Base-by-base conservation (phyloP, 495 filamentous ascomycete species). In the Aspergillus heteromorphus region DNA sequence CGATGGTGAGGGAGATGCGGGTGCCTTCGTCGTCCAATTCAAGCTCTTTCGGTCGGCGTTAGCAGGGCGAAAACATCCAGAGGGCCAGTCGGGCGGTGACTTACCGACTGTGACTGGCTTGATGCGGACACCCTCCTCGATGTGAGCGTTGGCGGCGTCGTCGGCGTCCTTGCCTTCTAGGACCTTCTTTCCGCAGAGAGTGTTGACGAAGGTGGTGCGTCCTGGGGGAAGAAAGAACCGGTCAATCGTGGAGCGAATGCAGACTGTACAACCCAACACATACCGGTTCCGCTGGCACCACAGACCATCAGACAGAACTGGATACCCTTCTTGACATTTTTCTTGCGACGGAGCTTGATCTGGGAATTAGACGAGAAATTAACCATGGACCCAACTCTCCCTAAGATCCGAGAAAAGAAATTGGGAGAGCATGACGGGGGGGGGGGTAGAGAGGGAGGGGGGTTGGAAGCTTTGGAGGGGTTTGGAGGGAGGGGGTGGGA, bases 251-350 rank as follows among this genome's bases (percentile, higher is more conserved):
- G 40, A 23, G 6, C 13, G 51, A 51, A 51, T 27, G 31, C n/a
- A 36, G 19, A 47, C 10, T 48, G 51, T 19, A 41, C 20, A 41
- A 38, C 40, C 48, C 41, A 47, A 42, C 54, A 77, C 83, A 63
- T 83, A 97, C 92, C 92, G 72, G 93, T 97, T 72, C 93, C 93
- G 62, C 92, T 96, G 67, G 93, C 92, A 76, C 93, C 93, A 71
- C 95, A 97, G 62, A 98, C 93, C 93, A 98, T 98, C 86, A 98
- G 70, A 77, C 92, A 97, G 80, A 98, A 98, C 81, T 97, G 95
- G 67, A 98, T 97, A 61, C 93, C 93, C 87, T 97, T 98, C 87
- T 98, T 98, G 76, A 97, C 92, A 82, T 97, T 97, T 85, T 98
- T 98, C 92, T 98, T 98, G 69, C 91, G 86, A 76, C 93, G 92